These are phyloP conservation scores for Tremella mesenterica DNA, from an alignment of 768 basidiomycete genomes.

Conservation along the genomic window DNA sequence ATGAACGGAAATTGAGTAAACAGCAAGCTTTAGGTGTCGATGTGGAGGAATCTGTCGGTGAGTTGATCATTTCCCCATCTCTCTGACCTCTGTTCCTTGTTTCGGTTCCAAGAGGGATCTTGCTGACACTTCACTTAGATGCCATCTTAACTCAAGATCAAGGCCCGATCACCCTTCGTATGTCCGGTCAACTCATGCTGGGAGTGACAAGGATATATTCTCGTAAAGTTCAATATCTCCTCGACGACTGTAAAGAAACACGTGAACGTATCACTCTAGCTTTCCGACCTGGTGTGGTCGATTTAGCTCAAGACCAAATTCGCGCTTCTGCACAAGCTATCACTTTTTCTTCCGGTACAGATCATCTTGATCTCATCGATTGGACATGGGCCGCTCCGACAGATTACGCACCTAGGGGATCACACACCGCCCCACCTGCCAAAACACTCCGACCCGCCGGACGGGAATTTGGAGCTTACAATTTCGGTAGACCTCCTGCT, in stretches of 20 bases:
- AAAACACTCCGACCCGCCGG: slow-evolving; percentile 14
- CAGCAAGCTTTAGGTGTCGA: slow-evolving; percentile 88
- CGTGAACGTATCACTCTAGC: slow-evolving; percentile 94
- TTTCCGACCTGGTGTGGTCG: slow-evolving; percentile 88
- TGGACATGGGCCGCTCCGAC: slow-evolving; percentile 26
- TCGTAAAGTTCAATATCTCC: slow-evolving; percentile 90
- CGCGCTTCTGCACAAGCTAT: slow-evolving; percentile 79
- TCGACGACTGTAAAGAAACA: slow-evolving; percentile 97
- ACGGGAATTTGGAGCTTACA: slow-evolving; percentile 33
- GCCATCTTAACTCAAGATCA: slow-evolving; percentile 92
- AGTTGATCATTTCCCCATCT: slow-evolving; percentile 34
- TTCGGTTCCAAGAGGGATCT: neutral
- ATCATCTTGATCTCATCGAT: slow-evolving; percentile 53
- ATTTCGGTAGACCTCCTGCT: slow-evolving; percentile 30
- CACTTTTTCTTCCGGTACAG: slow-evolving; percentile 57
- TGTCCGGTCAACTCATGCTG: slow-evolving; percentile 92
- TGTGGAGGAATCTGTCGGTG: slow-evolving; percentile 86
- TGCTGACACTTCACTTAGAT: slow-evolving; percentile 46
- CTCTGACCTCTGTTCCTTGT: neutral
- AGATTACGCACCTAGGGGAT: slow-evolving; percentile 51
- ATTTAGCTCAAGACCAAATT: slow-evolving; percentile 90
- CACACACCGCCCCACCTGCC: slow-evolving; percentile 35
- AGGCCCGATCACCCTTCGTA: slow-evolving; percentile 76
- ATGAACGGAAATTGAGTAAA: slow-evolving; percentile 96
- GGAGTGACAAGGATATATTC: slow-evolving; percentile 97